Conservation (phyloP, 768 basidiomycete species). For the Chalciporus sphaerocephalus region DNA sequence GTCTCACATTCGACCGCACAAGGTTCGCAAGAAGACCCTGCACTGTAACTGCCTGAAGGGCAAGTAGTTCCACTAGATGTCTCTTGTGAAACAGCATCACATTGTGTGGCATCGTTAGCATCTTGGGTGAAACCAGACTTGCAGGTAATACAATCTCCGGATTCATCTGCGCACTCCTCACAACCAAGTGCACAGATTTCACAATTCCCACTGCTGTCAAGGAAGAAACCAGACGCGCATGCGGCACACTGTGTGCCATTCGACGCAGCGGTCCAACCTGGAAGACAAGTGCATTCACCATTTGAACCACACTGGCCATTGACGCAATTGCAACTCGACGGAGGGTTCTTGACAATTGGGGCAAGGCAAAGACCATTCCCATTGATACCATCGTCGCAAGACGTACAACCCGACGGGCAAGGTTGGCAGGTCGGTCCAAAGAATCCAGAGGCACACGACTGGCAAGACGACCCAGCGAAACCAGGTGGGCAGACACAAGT, state of each 20-base stretch:
- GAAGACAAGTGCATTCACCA: constrained; percentile 70
- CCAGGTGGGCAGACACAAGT: constrained; percentile 69
- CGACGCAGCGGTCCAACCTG: constrained; percentile 66
- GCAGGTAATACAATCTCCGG: constrained; percentile 72
- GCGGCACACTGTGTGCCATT: constrained; percentile 76
- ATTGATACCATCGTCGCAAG: constrained; percentile 76
- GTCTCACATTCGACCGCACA: constrained; percentile 69
- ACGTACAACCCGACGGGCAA: constrained; percentile 63
- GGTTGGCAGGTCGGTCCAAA: constrained; percentile 70
- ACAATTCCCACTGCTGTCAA: constrained; percentile 65
- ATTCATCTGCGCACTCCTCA: constrained; percentile 57
- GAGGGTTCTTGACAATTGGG: constrained; percentile 44
- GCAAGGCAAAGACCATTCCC: constrained; percentile 72
- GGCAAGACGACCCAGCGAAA: constrained; percentile 77
- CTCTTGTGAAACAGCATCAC: constrained; percentile 48
- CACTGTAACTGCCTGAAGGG: constrained; percentile 62
- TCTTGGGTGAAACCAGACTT: constrained; percentile 64
- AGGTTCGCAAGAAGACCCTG: constrained; percentile 46
- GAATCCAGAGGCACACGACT: constrained; percentile 67
- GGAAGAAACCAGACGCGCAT: constrained; percentile 75
- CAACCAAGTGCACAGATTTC: constrained; percentile 77
- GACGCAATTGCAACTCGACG: constrained; percentile 72
- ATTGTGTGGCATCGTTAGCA: constrained; percentile 62
- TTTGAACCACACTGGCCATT: constrained; percentile 71
- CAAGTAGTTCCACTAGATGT: constrained; percentile 54